Base-by-base conservation (phyloP, 1,139 yeast species). In the Pichia sp. region DNA sequence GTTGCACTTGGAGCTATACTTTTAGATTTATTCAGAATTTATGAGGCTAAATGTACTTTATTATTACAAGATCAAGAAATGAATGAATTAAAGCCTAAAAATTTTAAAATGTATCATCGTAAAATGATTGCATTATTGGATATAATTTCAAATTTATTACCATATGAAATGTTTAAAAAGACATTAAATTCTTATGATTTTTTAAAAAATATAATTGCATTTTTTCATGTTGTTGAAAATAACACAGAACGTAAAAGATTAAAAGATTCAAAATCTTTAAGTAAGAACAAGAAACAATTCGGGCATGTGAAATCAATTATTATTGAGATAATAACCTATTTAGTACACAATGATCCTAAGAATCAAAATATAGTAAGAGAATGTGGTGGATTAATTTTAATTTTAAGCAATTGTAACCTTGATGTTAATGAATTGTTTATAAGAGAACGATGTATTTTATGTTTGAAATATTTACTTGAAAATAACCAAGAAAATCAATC, bases 401-500 rank as follows among this genome's bases (percentile, higher is more conserved):
- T 89, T 0, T 65, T 91, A 21, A 84, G 93, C 2, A 84, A 80
- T 51, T 88, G 96, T 63, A 74, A 82, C 31, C 80, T 91, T 36
- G 98, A 91, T 59, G 81, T 79, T 38, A 78, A 83, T 55, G 93
- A 91, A 54, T 97, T 97, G 0, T 88, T 72, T 55, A 81, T 91
- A 46, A 83, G 86, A 49, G 98, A 91, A 56, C 68, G 93, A 46
- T 75, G 95, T 2, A 83, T 91, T 26, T 63, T 89, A 11, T 86
- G 96, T 53, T 60, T 91, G 33, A 76, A 81, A 50, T 80, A 79
- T 46, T 61, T 88, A 25, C 62, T 91, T 20, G 73, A 76, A 24
- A 68, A 72, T 16, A 91, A 91, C 54, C 53, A 54, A 2, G 71
- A 65, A 37, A 91, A 89, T 57, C 96, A 91, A 61, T 68, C 70